These are phyloP conservation scores for Schizopora paradoxa DNA, from an alignment of 1,284 basidiomycete species.

Conservation along the genomic window DNA sequence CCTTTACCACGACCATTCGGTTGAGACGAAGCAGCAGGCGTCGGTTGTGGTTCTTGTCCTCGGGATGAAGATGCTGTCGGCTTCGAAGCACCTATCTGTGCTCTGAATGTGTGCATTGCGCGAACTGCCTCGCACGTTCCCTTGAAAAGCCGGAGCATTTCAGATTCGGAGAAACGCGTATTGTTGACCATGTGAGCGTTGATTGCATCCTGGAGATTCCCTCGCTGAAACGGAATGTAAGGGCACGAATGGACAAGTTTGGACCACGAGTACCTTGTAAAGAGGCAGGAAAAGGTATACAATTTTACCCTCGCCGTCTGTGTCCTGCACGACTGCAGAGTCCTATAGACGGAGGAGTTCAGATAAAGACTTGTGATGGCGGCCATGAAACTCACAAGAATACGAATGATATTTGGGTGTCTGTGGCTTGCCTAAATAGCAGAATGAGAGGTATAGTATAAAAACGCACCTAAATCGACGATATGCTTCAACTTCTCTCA, in stretches of 20 bases:
- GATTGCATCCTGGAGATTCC: constrained; percentile 94
- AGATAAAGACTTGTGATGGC: constrained; percentile 7
- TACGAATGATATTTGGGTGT: constrained; percentile 86
- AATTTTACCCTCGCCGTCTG: constrained; percentile 89
- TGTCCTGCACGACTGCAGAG: constrained; percentile 91
- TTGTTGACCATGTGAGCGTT: constrained; percentile 82
- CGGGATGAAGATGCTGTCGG: constrained; percentile 27
- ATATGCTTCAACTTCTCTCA: constrained; percentile 90
- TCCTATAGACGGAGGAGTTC: constrained; percentile 44
- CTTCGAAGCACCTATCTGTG: constrained; percentile 34
- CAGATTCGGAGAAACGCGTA: constrained; percentile 80
- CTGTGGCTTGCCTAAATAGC: constrained; percentile 35
- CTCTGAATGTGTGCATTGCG: constrained; percentile 87
- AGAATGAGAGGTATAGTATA: constrained; percentile 9
- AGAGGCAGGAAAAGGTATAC: constrained; percentile 91
- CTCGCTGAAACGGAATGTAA: constrained; percentile 46
- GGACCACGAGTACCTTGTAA: constrained; percentile 54
- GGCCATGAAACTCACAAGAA: constrained; percentile 47
- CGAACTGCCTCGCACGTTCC: constrained; percentile 91
- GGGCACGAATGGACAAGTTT: constrained; percentile 19
- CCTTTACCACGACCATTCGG: constrained; percentile 25
- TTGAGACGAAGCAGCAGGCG: constrained; percentile 24
- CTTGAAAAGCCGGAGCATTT: constrained; percentile 86
- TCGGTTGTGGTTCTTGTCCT: constrained; percentile 19
- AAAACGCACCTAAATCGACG: constrained; percentile 76